Evolutionary conservation across 805 yeast species (phyloP), one percentile per base, ranked within the genome.

Genomic region (Myxozyma lipomycoides): DNA sequence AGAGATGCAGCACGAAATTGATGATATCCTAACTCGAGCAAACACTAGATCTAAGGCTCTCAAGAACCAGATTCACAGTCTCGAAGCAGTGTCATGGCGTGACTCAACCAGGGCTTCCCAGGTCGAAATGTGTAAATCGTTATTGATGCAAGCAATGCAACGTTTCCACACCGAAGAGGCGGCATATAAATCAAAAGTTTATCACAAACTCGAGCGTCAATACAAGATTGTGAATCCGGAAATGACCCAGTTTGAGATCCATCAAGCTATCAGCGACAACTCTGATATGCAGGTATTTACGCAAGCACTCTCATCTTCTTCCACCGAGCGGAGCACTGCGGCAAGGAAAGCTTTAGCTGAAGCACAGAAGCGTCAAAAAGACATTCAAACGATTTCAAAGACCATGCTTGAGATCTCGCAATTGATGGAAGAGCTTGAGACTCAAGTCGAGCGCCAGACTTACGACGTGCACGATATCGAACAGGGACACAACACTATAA

Each of bases 401-500:
- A 84, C 96, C 54, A 88, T 93, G 87, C 86, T 91, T 32, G 98
- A 91, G 71, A 79, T 91, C 70, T 85, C 95, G 37, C 95, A 86
- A 72, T 78, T 91, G 67, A 88, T 93, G 75, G 85, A 84, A 63
- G 97, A 93, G 67, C 86, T 91, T 90, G 96, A 90, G 72, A 86
- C 86, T 65, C 75, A 91, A 71, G 96, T 91, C 40, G 87, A 90
- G 61, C 95, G 89, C 72, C 98, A 91, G 74, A 96, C 90, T 70
- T 88, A 80, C 61, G 81, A 84, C 52, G 82, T 91, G 61, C 86
- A 84, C 66, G 84, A 81, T 64, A 81, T 87, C 58, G 88, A 88
- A 66, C 81, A 86, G 61, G 83, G 86, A 62, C 86, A 89, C 56
- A 79, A 73, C 49, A 77, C 73, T 48, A 97, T 96, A 19, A 95